Base-by-base conservation (phyloP, 2,329 filamentous ascomycete genomes). In the Alternaria postmessia region DNA sequence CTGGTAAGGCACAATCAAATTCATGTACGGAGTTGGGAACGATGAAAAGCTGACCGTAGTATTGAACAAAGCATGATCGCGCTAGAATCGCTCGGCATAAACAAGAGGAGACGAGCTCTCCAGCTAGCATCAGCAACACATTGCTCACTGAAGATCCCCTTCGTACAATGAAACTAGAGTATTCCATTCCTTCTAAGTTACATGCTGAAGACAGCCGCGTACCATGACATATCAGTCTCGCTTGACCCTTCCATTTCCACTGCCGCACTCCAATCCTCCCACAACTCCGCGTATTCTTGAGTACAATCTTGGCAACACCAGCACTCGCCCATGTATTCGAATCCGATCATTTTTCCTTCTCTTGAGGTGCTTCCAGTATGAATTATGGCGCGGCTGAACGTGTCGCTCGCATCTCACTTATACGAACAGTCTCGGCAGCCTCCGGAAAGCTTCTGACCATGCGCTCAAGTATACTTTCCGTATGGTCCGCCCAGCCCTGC, bases 361-460 rank as follows among this genome's bases (percentile, higher is more conserved):
- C n/a, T 18, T 18, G n/a, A 7, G 7, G 18, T 18, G 9, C 7
- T 39, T 39, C n/a, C n/a, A 4, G 36, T n/a, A 36, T 36, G 14
- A n/a, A n/a, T 39, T 18, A 41, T 22, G 34, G 34, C 12, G 43
- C 32, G 5, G 41, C 28, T 24, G n/a, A 41, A 18, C 32, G 28
- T 26, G 32, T 48, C 4, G 42, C 43, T 30, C 42, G 32, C 43
- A 39, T 47, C 22, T 55, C 42, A 8, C 52, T 47, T 4, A 39
- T 22, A 26, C 52, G 32, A 12, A 48, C 32, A 1, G 32, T 41
- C n/a, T 55, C 52, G 11, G 42, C 43, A 18, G 43, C 32, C 43
- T 48, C 52, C 2, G 52, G 43, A 39, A 55, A 55, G 32, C 32
- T 28, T 55, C 7, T 39, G 32, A 38, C 52, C 52, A 55, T 55